Evolutionary conservation across 352 stramenopile species (phyloP), one percentile per base, ranked within the genome.

Genomic region (Pythium plurisporium): DNA sequence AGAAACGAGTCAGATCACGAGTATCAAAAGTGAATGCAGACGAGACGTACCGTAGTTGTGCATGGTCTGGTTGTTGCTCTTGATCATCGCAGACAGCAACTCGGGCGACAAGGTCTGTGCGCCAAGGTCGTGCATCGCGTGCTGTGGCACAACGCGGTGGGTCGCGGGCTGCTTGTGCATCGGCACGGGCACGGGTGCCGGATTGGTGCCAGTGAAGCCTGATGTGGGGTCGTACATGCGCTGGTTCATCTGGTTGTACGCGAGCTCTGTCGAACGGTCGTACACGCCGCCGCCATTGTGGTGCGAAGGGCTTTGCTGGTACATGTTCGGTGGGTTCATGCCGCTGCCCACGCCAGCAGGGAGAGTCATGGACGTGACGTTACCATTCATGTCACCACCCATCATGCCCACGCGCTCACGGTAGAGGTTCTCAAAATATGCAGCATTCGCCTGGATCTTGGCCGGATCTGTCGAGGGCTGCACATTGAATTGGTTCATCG

Each of bases 31-130:
- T n/a, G n/a, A n/a, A n/a, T 42, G 29, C 5, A 33, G 37, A 6
- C 38, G 47, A 31, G 34, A 72, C 67, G 62, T 73, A 76, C 72
- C 69, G 49, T 72, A 86, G 62, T 73, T 67, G 36, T 70, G 64
- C 44, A 65, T 66, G 50, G 79, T 79, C 41, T 75, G 60, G 52
- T 73, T 67, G 63, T 88, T 88, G 65, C 76, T 87, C 68, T 93
- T 90, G 55, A 89, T 86, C 77, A 91, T 91, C 20, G 74, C 73
- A 48, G 79, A 87, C 31, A 94, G 78, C 34, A 91, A 74, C 64
- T 94, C 83, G 4, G 83, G 81, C 11, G 83, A 88, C 11, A 94
- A 43, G 27, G 83, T 94, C 65, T 94, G 83, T 23, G 83, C 89
- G 0, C 77, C 79, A 4, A 94, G 57, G 43, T 87, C 69, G 43